A percentile compares a stretch with the other conserved stretches of the same genome.
phyloP scores from a whole-genome alignment of 2,329 filamentous ascomycete genomes.

The Trichoderma sp. region DNA sequence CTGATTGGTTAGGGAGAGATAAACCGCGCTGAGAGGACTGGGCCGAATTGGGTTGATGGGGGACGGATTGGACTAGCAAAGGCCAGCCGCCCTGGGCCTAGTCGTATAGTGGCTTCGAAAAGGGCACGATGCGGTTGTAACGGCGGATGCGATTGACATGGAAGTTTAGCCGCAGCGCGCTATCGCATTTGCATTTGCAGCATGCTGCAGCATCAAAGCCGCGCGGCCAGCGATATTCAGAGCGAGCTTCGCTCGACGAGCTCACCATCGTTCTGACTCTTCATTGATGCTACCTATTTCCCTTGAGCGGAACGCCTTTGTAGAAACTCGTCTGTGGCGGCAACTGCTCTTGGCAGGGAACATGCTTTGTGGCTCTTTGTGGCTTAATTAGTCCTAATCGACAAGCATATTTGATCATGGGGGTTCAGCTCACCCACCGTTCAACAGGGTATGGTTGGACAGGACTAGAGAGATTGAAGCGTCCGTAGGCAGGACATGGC shows the following conservation, averaged over 20 bases:
- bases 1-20: constrained; percentile 10
- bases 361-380: background rate
- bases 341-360: background rate
- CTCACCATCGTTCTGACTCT: background rate
- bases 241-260: background rate
- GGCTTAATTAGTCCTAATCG: background rate
- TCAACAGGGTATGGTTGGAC: background rate
- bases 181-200: background rate
- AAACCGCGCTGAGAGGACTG: background rate
- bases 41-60: background rate
- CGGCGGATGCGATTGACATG: background rate
- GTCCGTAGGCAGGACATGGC: background rate
- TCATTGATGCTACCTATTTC: background rate
- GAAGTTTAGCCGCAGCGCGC: background rate
- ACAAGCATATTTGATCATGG: background rate
- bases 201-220: background rate
- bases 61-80: background rate
- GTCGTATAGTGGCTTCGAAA: constrained; percentile 1
- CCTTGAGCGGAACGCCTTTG: background rate
- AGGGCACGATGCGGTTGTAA: constrained; percentile 9
- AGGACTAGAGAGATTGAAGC: background rate
- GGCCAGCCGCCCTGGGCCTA: background rate
- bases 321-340: background rate
- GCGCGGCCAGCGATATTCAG: background rate
- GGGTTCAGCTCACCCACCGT: constrained; percentile 1